Conservation (phyloP, 352 stramenopile species). For the Phytopythium helicoides region DNA sequence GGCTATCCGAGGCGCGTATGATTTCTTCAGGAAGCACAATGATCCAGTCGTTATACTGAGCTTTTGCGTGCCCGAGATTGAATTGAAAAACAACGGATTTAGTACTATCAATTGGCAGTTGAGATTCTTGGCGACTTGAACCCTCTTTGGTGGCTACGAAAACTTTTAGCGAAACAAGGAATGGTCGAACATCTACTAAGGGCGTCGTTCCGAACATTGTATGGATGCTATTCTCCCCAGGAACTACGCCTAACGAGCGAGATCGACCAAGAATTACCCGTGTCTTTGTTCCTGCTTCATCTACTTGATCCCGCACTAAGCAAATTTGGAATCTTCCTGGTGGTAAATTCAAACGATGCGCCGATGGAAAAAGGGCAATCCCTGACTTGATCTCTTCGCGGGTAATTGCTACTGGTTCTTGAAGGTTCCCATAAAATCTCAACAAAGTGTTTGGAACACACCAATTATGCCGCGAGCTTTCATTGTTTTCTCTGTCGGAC, state of each 20-base stretch:
- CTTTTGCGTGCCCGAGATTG: conserved; percentile 18
- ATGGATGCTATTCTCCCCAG: conserved; percentile 45
- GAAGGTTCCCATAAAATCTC: background rate
- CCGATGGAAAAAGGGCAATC: conserved; percentile 22
- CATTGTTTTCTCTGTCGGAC: background rate
- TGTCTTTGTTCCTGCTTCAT: conserved; percentile 13
- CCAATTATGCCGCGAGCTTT: background rate
- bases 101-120: conserved; percentile 7
- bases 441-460: background rate
- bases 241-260: conserved; percentile 24
- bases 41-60: conserved; percentile 26
- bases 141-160: conserved; percentile 11
- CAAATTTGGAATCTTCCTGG: conserved; percentile 42
- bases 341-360: conserved; percentile 33
- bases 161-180: conserved; percentile 29
- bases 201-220: conserved; percentile 52
- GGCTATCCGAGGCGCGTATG: conserved; percentile 32
- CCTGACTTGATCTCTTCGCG: background rate
- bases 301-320: conserved; percentile 34
- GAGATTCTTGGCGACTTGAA: too few species aligned
- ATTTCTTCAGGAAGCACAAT: conserved; percentile 39
- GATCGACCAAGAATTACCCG: conserved; percentile 26
- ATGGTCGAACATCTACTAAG: conserved; percentile 41
- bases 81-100: conserved; percentile 25
- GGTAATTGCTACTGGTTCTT: background rate